Evolutionary conservation across 2,329 filamentous ascomycete genomes (phyloP), one percentile per base, ranked within the genome.

Genomic region (Aspergillus pseudoterreus): DNA sequence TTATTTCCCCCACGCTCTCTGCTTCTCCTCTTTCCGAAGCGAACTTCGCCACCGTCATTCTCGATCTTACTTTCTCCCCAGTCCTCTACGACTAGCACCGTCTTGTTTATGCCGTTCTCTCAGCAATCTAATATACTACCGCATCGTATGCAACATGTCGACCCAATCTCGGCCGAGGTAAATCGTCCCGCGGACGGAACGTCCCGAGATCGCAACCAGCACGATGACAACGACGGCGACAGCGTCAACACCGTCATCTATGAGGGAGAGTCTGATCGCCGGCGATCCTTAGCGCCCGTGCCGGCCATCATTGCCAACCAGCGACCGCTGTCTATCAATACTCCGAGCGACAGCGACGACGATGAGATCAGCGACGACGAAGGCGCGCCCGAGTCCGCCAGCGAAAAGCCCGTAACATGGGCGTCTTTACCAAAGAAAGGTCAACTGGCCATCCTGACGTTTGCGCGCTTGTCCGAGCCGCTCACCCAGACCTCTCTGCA

Each of bases 391-490:
- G 47, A 50, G 6, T 50, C 59, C 15, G 47, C 54, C 1, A 44
- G 33, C 53, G 70, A 75, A 43, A 72, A 76, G 27, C 75, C 78
- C 0, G 80, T 87, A 19, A 81, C 84, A 53, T 94, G 88, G 89
- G 74, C 74, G 38, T 84, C 87, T 11, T 75, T 95, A 1, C 91
- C 91, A 0, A 79, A 82, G 52, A 95, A 91, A 69, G 78, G 82
- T 43, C 90, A 95, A 70, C 79, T 95, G 17, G 73, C 86, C 27
- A 85, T 95, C 51, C 78, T 95, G 45, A 90, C 87, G 0, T 73
- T 95, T 42, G 86, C 90, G 8, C 83, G 91, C 24, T 75, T 95
- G 19, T 90, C 87, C 10, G 91, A 95, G 66, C 90, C 90, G 3
- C 75, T 95, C 33, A 87, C 89, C 0, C 88, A 94, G 64, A 91